A percentile compares a stretch with the other conserved stretches of the same genome.
Evolutionary conservation across 1,139 yeast species (phyloP).

Genomic region (Yamadazyma epiphylla): DNA sequence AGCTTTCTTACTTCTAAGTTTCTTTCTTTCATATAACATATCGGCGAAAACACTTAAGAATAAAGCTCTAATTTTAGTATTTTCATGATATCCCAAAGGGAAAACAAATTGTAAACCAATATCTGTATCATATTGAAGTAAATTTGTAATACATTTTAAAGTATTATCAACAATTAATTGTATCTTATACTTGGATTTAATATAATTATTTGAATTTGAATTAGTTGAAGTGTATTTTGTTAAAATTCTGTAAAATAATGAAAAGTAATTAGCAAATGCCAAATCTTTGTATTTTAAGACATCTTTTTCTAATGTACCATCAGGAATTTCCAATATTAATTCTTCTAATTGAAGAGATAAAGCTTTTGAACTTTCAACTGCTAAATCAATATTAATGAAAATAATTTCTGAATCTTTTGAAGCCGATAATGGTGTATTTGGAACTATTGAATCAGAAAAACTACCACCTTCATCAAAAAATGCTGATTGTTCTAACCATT

Average conservation of each 20-base stretch:
- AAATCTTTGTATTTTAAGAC: constrained; percentile 56
- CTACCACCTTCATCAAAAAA: constrained; percentile 22
- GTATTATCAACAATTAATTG: constrained; percentile 59
- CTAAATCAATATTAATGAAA: constrained; percentile 59
- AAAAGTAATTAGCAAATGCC: constrained; percentile 69
- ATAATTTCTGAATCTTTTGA: constrained; percentile 39
- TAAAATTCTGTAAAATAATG: constrained; percentile 64
- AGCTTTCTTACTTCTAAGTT: constrained; percentile 17
- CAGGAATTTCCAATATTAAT: constrained; percentile 59
- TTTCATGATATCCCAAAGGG: constrained; percentile 75
- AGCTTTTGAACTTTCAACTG: constrained; percentile 62
- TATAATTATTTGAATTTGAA: constrained; percentile 11
- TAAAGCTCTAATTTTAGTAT: constrained; percentile 60
- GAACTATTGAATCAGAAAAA: not conserved
- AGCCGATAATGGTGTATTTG: constrained; percentile 3
- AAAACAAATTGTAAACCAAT: constrained; percentile 75
- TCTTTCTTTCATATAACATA: constrained; percentile 46
- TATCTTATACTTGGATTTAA: constrained; percentile 48
- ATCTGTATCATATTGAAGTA: constrained; percentile 70
- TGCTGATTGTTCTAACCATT: constrained; percentile 66
- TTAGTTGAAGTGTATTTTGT: constrained; percentile 49
- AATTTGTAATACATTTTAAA: constrained; percentile 63
- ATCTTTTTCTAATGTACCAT: constrained; percentile 56
- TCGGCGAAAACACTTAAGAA: constrained; percentile 76
- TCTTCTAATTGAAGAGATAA: constrained; percentile 52